These are phyloP conservation scores for Allium cepa DNA, from an alignment of 106 monocot genomes.

Conservation along the genomic window DNA sequence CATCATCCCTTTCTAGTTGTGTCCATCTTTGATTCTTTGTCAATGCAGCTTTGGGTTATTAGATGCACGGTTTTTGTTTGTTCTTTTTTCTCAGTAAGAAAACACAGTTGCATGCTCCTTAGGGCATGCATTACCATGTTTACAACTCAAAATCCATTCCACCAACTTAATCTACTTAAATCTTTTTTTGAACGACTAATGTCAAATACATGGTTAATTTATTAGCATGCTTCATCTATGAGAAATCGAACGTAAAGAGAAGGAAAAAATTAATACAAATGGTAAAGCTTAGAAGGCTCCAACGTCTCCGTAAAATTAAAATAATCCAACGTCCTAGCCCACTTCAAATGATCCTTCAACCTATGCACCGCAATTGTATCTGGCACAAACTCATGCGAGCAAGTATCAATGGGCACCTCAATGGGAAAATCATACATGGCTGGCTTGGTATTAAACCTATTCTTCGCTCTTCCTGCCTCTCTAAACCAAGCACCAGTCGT, in stretches of 20 bases:
- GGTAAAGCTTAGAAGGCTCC: constrained; percentile 32
- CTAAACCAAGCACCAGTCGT: constrained; percentile 28
- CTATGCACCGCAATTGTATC: constrained; percentile 50
- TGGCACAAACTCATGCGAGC: constrained; percentile 38
- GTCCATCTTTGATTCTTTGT: no score
- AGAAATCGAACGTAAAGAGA: background rate
- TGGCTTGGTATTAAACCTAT: constrained; percentile 31
- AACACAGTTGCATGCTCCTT: no score
- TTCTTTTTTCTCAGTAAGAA: no score
- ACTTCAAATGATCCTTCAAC: constrained; percentile 40
- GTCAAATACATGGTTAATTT: no score
- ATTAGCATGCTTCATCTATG: no score
- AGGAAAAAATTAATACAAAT: constrained; percentile 2
- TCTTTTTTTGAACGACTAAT: no score
- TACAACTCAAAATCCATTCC: no score
- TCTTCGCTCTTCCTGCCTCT: constrained; percentile 25
- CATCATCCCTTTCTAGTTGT: no score
- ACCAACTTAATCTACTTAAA: no score
- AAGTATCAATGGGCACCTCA: constrained; percentile 9
- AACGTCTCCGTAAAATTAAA: constrained; percentile 41
- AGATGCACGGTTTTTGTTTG: no score
- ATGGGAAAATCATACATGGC: constrained; percentile 43
- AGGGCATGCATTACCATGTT: no score
- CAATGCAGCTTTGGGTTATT: no score
- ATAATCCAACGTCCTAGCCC: constrained; percentile 41